Percentiles rank a stretch among this genome's conserved stretches.
phyloP scores from a whole-genome alignment of 805 yeast genomes.

The Wickerhamiella kazuoi region DNA sequence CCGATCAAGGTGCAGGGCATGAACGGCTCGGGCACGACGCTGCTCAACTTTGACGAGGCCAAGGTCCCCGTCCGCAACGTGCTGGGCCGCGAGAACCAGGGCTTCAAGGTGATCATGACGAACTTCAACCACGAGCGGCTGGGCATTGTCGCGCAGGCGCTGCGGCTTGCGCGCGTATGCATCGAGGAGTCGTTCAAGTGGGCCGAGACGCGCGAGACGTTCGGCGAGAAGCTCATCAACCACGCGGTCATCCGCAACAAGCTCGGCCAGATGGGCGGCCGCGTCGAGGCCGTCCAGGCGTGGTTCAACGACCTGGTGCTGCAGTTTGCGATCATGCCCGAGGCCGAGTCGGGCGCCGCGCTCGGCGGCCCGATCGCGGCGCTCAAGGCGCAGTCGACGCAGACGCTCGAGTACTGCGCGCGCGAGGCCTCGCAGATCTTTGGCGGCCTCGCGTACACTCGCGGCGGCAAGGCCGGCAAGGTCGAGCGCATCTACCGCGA shows the following conservation, averaged over 20 bases:
- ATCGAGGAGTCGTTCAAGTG: slow-evolving; percentile 24
- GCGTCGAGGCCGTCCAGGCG: slow-evolving; percentile 25
- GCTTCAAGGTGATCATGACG: slow-evolving; percentile 27
- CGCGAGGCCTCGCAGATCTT: slow-evolving; percentile 29
- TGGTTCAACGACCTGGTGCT: slow-evolving; percentile 23
- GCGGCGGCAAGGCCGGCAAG: slow-evolving; percentile 28
- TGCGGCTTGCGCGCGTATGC: slow-evolving; percentile 23
- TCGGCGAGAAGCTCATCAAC: slow-evolving; percentile 25
- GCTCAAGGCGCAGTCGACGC: slow-evolving; percentile 25
- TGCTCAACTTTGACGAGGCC: slow-evolving; percentile 26
- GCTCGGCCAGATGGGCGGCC: slow-evolving; percentile 25
- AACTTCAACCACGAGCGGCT: slow-evolving; percentile 30
- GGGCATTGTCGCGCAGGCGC: slow-evolving; percentile 25
- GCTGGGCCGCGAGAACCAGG: slow-evolving; percentile 25
- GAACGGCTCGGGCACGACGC: slow-evolving; percentile 26
- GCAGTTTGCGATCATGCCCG: slow-evolving; percentile 20
- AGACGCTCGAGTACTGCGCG: slow-evolving; percentile 26
- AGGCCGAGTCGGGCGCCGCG: slow-evolving; percentile 21
- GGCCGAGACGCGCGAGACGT: slow-evolving; percentile 26
- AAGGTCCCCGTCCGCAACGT: slow-evolving; percentile 27
- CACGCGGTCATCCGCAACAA: slow-evolving; percentile 27
- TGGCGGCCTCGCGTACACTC: slow-evolving; percentile 27
- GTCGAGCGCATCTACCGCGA: slow-evolving; percentile 28
- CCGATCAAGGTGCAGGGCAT: slow-evolving; percentile 26
- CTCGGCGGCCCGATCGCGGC: slow-evolving; percentile 29